phyloP scores from a whole-genome alignment of 73 alveolate species.

The Tetrahymena elliotti region DNA sequence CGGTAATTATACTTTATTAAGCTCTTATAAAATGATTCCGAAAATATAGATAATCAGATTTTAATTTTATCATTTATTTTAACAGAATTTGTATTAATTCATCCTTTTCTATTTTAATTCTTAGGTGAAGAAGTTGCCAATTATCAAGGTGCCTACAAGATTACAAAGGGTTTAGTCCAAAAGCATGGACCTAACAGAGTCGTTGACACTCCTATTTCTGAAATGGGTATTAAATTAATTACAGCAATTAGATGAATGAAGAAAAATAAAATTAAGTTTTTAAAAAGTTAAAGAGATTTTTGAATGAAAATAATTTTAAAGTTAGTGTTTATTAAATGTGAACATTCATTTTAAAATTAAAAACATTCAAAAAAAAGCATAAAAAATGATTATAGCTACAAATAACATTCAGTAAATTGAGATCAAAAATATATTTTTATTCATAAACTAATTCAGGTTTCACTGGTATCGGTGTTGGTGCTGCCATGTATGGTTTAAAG shows the following conservation, averaged over 20 bases:
- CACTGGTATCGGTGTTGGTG: constrained; percentile 88
- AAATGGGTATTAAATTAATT: constrained; percentile 34
- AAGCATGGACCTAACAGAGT: constrained; percentile 70
- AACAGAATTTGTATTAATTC: too few species aligned
- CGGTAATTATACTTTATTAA: not conserved
- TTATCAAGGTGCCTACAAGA: constrained; percentile 86
- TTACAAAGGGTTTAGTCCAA: constrained; percentile 76
- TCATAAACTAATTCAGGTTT: constrained; percentile 38
- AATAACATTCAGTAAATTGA: too few species aligned
- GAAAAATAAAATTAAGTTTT: not conserved
- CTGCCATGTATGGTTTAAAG: constrained; percentile 75
- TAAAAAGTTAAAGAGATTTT: not conserved
- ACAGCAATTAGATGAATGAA: not conserved
- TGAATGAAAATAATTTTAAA: too few species aligned
- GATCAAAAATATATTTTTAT: not conserved
- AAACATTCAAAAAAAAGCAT: not conserved
- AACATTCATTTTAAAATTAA: not conserved
- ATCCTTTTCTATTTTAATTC: not conserved
- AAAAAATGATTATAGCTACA: not conserved
- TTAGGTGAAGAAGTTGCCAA: constrained; percentile 86
- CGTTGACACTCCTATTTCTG: constrained; percentile 87
- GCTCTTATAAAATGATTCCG: not conserved
- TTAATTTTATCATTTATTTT: not conserved
- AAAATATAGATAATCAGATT: not conserved
- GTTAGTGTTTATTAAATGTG: not conserved